Evolutionary conservation across 306 rosid genomes (phyloP), one percentile per base, ranked within the genome.

Genomic region (Pachyrhizus erosus): DNA sequence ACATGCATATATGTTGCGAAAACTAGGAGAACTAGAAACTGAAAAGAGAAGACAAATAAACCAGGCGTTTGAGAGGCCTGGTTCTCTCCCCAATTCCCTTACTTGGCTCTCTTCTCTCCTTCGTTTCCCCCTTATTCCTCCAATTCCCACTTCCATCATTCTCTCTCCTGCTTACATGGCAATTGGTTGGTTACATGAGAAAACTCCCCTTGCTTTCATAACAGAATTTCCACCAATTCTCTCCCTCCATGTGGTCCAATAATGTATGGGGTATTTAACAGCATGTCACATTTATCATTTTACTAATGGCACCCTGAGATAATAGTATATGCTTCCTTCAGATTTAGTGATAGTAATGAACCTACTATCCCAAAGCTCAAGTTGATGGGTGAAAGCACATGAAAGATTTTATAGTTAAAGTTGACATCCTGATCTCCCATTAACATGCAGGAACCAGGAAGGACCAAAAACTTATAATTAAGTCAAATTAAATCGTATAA

Each of bases 371-470:
- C 24, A 31, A 39, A 70, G 52, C 43, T 12, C 57, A 71, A 55
- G 72, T 31, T n/a, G 73, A 45, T 46, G 40, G 42, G 58, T 40
- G 31, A 71, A 80, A 45, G 29, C 65, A 71, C 5, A 4, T 46
- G 78, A 13, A 54, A 40, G 37, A 80, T 29, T 80, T 70, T 51
- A 39, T 26, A 54, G 13, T 54, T 70, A 70, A 37, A 13, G 20
- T 43, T 51, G 27, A 9, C 79, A 68, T 67, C 43, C 75, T 33
- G 66, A 68, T 68, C 65, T 29, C 48, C 40, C 40, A 20, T 73
- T 39, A 82, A 37, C 46, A 43, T 67, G 81, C 79, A 60, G 34
- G 68, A 81, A 81, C 21, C 20, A 34, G 24, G 42, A 58, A 57
- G 61, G 67, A 67, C 66, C 12, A 43, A 13, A 57, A 52, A 62